These are phyloP conservation scores for Fraxinus sp. DNA, from an alignment of 305 asterid species.

Conservation along the genomic window DNA sequence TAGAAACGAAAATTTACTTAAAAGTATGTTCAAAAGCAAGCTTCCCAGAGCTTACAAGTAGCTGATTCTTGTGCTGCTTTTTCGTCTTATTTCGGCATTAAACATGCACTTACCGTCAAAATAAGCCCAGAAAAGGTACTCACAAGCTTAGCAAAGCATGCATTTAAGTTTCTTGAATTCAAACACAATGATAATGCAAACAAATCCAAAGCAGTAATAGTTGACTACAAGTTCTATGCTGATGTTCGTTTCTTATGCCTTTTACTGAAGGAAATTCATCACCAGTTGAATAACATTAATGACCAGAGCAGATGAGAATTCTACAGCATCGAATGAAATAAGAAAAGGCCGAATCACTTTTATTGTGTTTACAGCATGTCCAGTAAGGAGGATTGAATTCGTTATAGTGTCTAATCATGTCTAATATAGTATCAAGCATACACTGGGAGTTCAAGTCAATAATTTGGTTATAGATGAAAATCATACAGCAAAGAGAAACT, in stretches of 20 bases:
- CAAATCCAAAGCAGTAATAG: not conserved
- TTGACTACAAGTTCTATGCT: not conserved
- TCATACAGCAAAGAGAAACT: not conserved
- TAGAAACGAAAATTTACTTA: not conserved
- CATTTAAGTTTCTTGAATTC: not conserved
- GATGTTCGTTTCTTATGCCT: not conserved
- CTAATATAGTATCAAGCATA: not conserved
- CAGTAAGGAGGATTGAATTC: not conserved
- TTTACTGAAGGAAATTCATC: not conserved
- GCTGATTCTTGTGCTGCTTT: not conserved
- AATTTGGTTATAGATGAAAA: not conserved
- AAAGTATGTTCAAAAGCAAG: not conserved
- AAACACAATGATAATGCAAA: not conserved
- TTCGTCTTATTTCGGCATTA: not conserved
- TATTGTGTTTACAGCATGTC: not conserved
- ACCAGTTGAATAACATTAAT: not conserved
- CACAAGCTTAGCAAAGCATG: not conserved
- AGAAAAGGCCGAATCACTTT: not conserved
- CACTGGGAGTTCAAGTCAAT: not conserved
- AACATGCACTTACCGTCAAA: not conserved
- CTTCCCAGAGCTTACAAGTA: not conserved
- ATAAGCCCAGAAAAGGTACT: not conserved
- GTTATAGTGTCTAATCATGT: not conserved
- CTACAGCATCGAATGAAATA: not conserved
- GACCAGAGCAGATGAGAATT: not conserved